phyloP scores from a whole-genome alignment of 2,329 filamentous ascomycete species.

The Pyricularia grisea region DNA sequence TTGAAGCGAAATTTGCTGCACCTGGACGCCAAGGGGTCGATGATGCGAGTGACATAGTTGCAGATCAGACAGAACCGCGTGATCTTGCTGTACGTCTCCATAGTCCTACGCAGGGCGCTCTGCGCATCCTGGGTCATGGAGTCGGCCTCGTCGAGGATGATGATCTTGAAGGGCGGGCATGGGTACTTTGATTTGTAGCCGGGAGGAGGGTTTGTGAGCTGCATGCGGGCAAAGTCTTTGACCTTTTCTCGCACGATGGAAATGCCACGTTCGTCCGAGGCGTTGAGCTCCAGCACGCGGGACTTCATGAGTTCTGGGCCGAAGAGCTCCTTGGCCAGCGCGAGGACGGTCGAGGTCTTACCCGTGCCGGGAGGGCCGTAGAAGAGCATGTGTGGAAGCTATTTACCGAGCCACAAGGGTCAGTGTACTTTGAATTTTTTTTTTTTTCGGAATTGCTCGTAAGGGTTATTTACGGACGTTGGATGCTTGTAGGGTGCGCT shows the following conservation, averaged over 20 bases:
- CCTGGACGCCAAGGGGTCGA: slow-evolving; percentile 85
- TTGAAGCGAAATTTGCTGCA: slow-evolving; percentile 99
- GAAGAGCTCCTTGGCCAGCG: slow-evolving; percentile 93
- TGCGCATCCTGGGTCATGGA: slow-evolving; percentile 99
- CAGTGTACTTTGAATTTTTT: neutral
- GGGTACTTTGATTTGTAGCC: slow-evolving; percentile 66
- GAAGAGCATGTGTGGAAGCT: slow-evolving; percentile 98
- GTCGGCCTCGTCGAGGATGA: slow-evolving; percentile 96
- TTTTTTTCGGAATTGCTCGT: neutral
- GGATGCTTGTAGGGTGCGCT: slow-evolving; percentile 85
- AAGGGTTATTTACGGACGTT: slow-evolving; percentile 48
- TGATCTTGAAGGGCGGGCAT: slow-evolving; percentile 97
- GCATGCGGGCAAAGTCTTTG: slow-evolving; percentile 95
- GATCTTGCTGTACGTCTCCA: slow-evolving; percentile 97
- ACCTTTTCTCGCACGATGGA: slow-evolving; percentile 95
- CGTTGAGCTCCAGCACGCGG: slow-evolving; percentile 97
- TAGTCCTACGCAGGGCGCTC: slow-evolving; percentile 82
- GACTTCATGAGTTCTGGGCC: slow-evolving; percentile 88
- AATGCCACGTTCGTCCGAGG: slow-evolving; percentile 97
- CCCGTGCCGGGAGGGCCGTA: slow-evolving; percentile 96
- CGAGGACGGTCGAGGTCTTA: slow-evolving; percentile 96
- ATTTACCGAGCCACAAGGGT: neutral
- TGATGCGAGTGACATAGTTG: slow-evolving; percentile 97
- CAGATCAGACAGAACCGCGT: slow-evolving; percentile 96
- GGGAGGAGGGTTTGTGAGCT: slow-evolving; percentile 73